Evolutionary conservation across 768 basidiomycete genomes (phyloP), one percentile per base, ranked within the genome.

Genomic region (Boletus sensibilis): DNA sequence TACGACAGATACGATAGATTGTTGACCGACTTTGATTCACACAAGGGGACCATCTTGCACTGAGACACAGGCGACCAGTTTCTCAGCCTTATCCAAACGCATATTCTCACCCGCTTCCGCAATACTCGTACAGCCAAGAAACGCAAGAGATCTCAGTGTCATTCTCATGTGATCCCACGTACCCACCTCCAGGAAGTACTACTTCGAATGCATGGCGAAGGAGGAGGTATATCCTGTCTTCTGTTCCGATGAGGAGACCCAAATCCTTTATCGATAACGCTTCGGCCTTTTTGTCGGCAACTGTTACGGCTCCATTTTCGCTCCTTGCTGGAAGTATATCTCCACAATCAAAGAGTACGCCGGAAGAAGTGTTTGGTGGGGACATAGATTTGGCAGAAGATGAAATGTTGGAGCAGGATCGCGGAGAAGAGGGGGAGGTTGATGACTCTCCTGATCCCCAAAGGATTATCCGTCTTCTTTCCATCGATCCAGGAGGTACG

Each of bases 351-450:
- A 76, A 76, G 47, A 76, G 82, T 27, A 85, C 79, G 8, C 85
- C 87, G 2, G 87, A 90, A 47, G 82, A 86, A 34, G 85, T 91
- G 31, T 85, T 84, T 64, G 75, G 77, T 56, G 82, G 80, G 34
- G 79, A 82, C 57, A 86, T 91, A 53, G 91, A 93, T 62, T 66
- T 94, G 58, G 73, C 78, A 42, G 90, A 92, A 64, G 83, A 91
- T 54, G 91, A 94, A 61, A 79, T 92, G 18, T 67, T 90, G 51
- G 90, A 93, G 56, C 84, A 86, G 60, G 91, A 94, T 50, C 79
- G 86, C 23, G 84, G 83, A 7, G 88, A 89, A 69, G 91, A 91
- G 55, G 85, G 81, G 3, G 90, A 91, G 68, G 82, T 85, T 14
- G 91, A 94, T 64, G 86, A 93, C 66, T 85, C 87, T 14, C 75